Evolutionary conservation across 352 stramenopile species (phyloP), one percentile per base, ranked within the genome.

Genomic region (Phytophthora sp.): DNA sequence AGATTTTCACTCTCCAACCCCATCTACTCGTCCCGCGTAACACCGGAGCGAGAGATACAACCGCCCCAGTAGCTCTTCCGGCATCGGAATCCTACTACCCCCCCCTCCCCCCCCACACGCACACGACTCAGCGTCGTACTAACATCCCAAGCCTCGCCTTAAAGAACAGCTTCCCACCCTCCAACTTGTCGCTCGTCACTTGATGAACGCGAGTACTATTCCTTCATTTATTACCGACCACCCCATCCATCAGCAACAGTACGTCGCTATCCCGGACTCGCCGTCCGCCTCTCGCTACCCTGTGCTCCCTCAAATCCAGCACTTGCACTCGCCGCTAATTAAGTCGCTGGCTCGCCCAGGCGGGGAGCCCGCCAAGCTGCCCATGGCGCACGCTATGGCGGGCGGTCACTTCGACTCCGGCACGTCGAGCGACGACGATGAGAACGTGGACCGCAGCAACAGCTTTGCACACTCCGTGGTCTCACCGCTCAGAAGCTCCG

Each of bases 111-210:
- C n/a, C n/a, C n/a, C n/a, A n/a, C n/a, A n/a, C n/a, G n/a, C n/a
- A n/a, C 39, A 77, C 73, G 73, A 77, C 69, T 58, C 51, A 61
- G 64, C 64, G 73, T 80, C 65, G 68, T 80, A 80, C 44, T n/a
- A 18, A 38, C 33, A 26, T 31, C 72, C 44, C 60, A 70, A 74
- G 49, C 64, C 41, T 21, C 35, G 26, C 38, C 50, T 65, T 56
- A 55, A 42, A 39, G 52, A 52, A 38, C 63, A 65, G 63, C 59
- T 74, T 75, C 59, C 45, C 46, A 54, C 31, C 61, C n/a, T n/a
- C 59, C 53, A 64, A 79, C 62, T 76, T 62, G 54, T 52, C 42
- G 36, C 47, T 55, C 35, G 24, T 65, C 46, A 35, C 31, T 76
- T 73, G 41, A 80, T 80, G 72, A 64, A 58, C 68, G 45, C 70